A percentile compares a stretch with the other conserved stretches of the same genome.
Conservation (phyloP, 108 stramenopile species). For the Cyclostephanos invisitatus region DNA sequence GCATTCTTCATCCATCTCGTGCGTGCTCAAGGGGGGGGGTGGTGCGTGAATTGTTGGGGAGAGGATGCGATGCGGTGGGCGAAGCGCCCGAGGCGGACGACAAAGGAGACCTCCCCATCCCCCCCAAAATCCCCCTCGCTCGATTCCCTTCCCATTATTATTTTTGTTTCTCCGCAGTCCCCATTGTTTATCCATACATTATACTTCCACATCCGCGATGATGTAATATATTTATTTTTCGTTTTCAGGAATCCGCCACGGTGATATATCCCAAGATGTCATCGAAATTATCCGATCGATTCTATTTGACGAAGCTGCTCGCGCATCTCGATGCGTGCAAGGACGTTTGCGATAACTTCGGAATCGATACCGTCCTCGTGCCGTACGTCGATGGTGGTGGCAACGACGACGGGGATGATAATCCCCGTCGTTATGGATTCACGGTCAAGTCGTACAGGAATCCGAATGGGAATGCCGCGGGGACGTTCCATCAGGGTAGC, state of each 20-base stretch:
- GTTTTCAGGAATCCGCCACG: constrained; percentile 52
- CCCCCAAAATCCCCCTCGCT: too few species aligned
- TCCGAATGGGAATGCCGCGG: constrained; percentile 39
- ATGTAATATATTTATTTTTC: not conserved
- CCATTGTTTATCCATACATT: not conserved
- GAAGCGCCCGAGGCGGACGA: too few species aligned
- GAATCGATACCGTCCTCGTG: constrained; percentile 63
- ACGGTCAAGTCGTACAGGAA: constrained; percentile 75
- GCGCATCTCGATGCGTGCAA: constrained; percentile 86
- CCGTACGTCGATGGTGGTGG: constrained; percentile 42
- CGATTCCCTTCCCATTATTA: too few species aligned
- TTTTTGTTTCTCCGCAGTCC: too few species aligned
- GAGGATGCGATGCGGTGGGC: too few species aligned
- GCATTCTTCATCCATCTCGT: too few species aligned
- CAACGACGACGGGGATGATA: constrained; percentile 23
- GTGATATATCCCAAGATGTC: constrained; percentile 75
- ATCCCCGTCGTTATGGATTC: constrained; percentile 46
- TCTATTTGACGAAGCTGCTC: constrained; percentile 63
- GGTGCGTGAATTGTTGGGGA: too few species aligned
- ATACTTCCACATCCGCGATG: too few species aligned
- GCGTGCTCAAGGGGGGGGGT: too few species aligned
- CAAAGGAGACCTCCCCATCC: too few species aligned
- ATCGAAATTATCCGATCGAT: constrained; percentile 44
- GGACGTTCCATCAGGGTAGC: constrained; percentile 18
- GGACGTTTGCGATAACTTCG: constrained; percentile 86